Conservation (phyloP, 2,329 filamentous ascomycete species). For the Talaromyces sp. region DNA sequence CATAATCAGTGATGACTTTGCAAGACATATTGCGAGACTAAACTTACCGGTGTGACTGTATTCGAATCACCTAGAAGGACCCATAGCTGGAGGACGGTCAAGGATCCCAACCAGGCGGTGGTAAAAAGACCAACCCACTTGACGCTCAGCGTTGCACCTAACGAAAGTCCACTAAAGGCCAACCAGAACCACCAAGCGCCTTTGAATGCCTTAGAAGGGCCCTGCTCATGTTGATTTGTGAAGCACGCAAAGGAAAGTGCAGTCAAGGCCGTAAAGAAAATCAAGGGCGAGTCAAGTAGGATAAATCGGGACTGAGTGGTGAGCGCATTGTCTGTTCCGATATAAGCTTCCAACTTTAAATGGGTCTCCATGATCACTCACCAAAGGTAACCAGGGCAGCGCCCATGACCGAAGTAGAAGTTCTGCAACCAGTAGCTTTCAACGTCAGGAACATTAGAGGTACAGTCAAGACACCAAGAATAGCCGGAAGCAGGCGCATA, state of each 20-base stretch:
- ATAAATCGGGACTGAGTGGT: slow-evolving; percentile 94
- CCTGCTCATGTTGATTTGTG: slow-evolving; percentile 93
- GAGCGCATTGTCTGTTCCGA: slow-evolving; percentile 75
- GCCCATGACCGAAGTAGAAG: slow-evolving; percentile 76
- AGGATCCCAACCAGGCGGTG: slow-evolving; percentile 91
- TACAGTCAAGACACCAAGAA: slow-evolving; percentile 82
- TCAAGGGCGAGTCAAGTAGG: slow-evolving; percentile 88
- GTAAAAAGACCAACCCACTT: slow-evolving; percentile 99
- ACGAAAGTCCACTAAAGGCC: slow-evolving; percentile 73
- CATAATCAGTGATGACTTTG: slow-evolving; percentile 24
- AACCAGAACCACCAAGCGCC: slow-evolving; percentile 99
- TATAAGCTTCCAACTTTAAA: slow-evolving; percentile 19
- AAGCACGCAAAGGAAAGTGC: slow-evolving; percentile 88
- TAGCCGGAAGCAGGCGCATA: slow-evolving; percentile 89
- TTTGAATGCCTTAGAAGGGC: slow-evolving; percentile 80
- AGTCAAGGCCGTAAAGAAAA: slow-evolving; percentile 89
- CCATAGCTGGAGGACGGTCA: slow-evolving; percentile 93
- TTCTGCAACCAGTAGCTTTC: slow-evolving; percentile 85
- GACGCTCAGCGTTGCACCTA: slow-evolving; percentile 89
- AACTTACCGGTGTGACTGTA: slow-evolving; percentile 70
- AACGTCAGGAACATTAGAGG: slow-evolving; percentile 93
- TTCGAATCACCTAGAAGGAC: slow-evolving; percentile 84
- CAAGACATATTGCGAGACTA: not conserved
- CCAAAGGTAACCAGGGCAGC: slow-evolving; percentile 86
- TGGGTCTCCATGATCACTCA: slow-evolving; percentile 41